phyloP scores from a whole-genome alignment of 148 eudicot species.

The Fallopia convolvulus region DNA sequence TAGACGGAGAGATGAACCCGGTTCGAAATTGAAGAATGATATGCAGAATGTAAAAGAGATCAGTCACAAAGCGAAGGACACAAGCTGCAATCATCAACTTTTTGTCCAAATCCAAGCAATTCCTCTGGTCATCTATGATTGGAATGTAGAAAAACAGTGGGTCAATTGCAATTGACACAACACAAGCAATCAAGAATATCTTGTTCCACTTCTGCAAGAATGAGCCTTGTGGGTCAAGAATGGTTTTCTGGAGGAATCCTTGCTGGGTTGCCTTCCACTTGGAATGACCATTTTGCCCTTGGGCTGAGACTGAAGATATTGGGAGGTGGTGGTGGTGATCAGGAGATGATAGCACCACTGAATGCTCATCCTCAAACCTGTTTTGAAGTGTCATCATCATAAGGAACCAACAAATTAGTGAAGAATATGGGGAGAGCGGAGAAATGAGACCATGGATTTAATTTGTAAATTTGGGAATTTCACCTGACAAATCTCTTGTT shows the following conservation, averaged over 20 bases:
- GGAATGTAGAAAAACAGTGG: conserved; percentile 69
- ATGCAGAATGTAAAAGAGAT: conserved; percentile 52
- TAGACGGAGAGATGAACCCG: conserved; percentile 54
- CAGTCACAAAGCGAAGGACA: conserved; percentile 48
- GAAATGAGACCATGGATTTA: not conserved
- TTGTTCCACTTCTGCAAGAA: conserved; percentile 66
- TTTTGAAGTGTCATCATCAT: not conserved
- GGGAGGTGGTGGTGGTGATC: not conserved
- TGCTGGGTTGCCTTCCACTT: not conserved
- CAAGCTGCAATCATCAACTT: conserved; percentile 36
- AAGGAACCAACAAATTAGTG: not conserved
- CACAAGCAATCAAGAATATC: conserved; percentile 44
- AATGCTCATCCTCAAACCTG: not conserved
- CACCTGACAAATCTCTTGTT: not conserved
- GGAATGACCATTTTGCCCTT: not conserved
- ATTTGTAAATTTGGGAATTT: not conserved
- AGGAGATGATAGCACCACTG: not conserved
- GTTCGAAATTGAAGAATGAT: conserved; percentile 61
- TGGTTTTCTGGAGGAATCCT: not conserved
- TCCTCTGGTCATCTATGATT: conserved; percentile 26
- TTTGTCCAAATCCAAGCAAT: conserved; percentile 44
- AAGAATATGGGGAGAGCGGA: not conserved
- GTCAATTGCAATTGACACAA: conserved; percentile 57
- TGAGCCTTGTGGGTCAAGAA: conserved; percentile 57
- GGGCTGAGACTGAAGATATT: not conserved